These are phyloP conservation scores for Ceratobasidium sp. DNA, from an alignment of 1,284 basidiomycete species.

Conservation along the genomic window DNA sequence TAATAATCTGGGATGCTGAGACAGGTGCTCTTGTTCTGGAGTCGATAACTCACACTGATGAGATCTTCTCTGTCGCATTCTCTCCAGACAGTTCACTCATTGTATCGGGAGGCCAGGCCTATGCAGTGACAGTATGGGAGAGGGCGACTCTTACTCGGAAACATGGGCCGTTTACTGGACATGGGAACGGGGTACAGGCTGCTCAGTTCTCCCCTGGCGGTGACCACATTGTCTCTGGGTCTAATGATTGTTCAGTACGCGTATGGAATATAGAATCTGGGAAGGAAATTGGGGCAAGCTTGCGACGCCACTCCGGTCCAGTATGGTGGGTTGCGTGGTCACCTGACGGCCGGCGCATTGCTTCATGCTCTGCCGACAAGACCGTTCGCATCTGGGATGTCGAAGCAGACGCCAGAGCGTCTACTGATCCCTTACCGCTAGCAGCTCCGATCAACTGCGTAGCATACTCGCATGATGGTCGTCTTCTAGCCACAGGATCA, in stretches of 20 bases:
- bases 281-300: background rate
- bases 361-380: no score
- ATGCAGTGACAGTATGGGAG: background rate
- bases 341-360: background rate
- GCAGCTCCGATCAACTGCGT: background rate
- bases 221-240: no score
- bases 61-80: no score
- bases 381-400: background rate
- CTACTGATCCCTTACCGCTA: background rate
- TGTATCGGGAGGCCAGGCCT: background rate
- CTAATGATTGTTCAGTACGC: no score
- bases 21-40: background rate
- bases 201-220: no score
- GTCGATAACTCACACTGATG: background rate
- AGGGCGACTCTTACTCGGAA: background rate
- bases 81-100: conserved; percentile 9
- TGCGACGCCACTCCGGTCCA: background rate
- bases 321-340: no score
- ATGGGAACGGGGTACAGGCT: background rate
- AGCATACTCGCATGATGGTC: background rate
- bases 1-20: no score
- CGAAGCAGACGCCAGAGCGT: background rate
- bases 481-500: background rate
- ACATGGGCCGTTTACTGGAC: background rate
- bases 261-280: background rate